Evolutionary conservation across 768 basidiomycete species (phyloP), one percentile per base, ranked within the genome.

Genomic region (Ephemerocybe angulata): DNA sequence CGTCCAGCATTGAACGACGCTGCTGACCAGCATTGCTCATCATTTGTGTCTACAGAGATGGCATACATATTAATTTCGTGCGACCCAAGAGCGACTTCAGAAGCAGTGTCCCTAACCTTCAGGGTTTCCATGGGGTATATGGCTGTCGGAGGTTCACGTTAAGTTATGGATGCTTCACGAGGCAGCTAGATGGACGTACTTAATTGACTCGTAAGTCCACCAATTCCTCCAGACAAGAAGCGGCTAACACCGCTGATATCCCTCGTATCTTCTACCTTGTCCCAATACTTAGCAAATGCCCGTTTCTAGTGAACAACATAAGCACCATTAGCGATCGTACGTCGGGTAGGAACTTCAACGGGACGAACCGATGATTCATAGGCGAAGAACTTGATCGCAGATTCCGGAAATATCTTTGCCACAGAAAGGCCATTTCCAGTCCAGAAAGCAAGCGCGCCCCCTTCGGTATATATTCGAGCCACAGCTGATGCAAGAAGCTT

Each of bases 101-200:
- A 3, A 43, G 28, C 3, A 51, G 21, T n/a, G n/a, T n/a, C n/a
- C 21, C 42, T 46, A 61, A 87, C 90, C 81, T 99, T 98, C 51
- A 98, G 73, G 2, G 96, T 98, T 70, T 98, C 97, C 61, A 98
- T 85, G 1, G 95, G 94, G 70, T 97, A 98, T 72, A 98, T 98
- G 58, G 90, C 93, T 93, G 62, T 31, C 22, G 58, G 46, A 22
- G 52, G 15, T 55, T 56, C 19, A 3, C 27, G 29, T 31, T 19
- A 21, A 53, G 61, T 67, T 49, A 72, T 55, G 49, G 38, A 44
- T 21, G 22, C 58, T 30, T 37, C 41, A 52, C 35, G 62, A 42
- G 40, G 24, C 19, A n/a, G 58, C 51, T 43, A 25, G 50, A 12
- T 17, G 56, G 17, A 72, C 87, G 67, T 59, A 90, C 92, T 86